These are phyloP conservation scores for Zasmidium citrigriseum DNA, from an alignment of 2,329 filamentous ascomycete genomes.

Conservation along the genomic window DNA sequence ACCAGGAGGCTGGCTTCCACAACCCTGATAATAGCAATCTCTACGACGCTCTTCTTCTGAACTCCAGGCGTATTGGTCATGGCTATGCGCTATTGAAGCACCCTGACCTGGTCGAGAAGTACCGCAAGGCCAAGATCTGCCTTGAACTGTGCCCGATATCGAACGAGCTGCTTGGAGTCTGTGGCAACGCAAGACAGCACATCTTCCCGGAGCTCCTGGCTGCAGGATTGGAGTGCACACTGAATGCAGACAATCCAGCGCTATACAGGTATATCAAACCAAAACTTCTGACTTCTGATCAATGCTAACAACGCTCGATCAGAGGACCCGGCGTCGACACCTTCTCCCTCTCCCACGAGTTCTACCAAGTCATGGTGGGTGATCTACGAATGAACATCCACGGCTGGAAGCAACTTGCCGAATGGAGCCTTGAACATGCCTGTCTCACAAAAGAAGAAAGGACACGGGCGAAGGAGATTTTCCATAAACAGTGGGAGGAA, in stretches of 20 bases:
- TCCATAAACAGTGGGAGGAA: conserved; percentile 58
- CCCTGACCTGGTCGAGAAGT: conserved; percentile 64
- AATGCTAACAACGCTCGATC: background rate
- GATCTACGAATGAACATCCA: conserved; percentile 66
- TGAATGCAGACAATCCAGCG: conserved; percentile 75
- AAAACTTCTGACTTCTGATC: background rate
- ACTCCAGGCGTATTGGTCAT: conserved; percentile 71
- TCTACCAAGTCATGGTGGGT: conserved; percentile 74
- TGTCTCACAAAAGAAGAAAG: conserved; percentile 44
- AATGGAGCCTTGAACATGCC: conserved; percentile 50
- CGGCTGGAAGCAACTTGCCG: conserved; percentile 66
- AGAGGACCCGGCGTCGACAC: conserved; percentile 41
- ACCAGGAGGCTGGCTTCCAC: conserved; percentile 29
- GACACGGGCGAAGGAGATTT: conserved; percentile 43
- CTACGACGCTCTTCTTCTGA: conserved; percentile 66
- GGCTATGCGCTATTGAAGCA: conserved; percentile 70
- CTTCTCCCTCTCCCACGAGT: conserved; percentile 72
- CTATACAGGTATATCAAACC: conserved; percentile 59
- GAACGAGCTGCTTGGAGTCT: conserved; percentile 73
- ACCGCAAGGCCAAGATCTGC: conserved; percentile 65
- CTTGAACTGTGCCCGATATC: conserved; percentile 78
- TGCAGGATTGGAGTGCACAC: conserved; percentile 71
- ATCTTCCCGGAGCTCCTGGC: conserved; percentile 68
- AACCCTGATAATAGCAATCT: conserved; percentile 64
- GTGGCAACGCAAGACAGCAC: conserved; percentile 65